Evolutionary conservation across 495 filamentous ascomycete species (phyloP).

Genomic region (Lasiosphaeria miniovina): DNA sequence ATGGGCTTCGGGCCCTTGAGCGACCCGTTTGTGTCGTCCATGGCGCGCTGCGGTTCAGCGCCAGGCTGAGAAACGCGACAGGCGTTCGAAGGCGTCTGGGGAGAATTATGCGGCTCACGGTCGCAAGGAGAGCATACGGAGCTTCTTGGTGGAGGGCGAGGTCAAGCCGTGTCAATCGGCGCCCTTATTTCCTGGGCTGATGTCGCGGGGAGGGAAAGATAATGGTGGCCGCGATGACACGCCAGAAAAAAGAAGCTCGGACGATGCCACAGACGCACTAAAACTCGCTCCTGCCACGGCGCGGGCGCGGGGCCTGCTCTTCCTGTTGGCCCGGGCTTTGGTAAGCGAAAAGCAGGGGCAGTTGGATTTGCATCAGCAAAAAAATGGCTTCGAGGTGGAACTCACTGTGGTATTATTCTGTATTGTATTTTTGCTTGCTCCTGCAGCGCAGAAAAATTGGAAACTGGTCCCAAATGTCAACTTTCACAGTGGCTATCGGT

Average conservation of each 20-base stretch:
- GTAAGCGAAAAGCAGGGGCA: slow-evolving; percentile 7
- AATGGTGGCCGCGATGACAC: slow-evolving; percentile 14
- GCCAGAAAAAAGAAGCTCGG: slow-evolving; percentile 11
- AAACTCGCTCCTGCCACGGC: slow-evolving; percentile 9
- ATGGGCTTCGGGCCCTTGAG: slow-evolving; percentile 27
- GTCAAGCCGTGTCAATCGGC: neutral
- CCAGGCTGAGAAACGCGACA: slow-evolving; percentile 21
- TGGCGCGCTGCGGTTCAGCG: slow-evolving; percentile 23
- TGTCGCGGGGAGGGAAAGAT: slow-evolving; percentile 4
- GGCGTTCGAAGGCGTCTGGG: neutral
- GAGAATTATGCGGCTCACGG: neutral
- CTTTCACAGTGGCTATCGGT: too few species aligned
- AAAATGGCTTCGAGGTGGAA: neutral
- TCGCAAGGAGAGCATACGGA: neutral
- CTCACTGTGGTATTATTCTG: neutral
- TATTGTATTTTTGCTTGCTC: too few species aligned
- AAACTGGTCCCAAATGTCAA: too few species aligned
- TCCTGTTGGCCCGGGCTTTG: neutral
- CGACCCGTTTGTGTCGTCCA: slow-evolving; percentile 36
- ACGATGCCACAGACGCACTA: slow-evolving; percentile 14
- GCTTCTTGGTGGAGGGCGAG: neutral
- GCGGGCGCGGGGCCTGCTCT: too few species aligned
- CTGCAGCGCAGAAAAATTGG: too few species aligned
- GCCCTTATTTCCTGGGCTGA: neutral
- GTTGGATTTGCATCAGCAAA: neutral